A percentile compares a stretch with the other conserved stretches of the same genome.
Evolutionary conservation across 805 yeast genomes (phyloP).

Genomic region (Tetrapisispora namnaoensis): DNA sequence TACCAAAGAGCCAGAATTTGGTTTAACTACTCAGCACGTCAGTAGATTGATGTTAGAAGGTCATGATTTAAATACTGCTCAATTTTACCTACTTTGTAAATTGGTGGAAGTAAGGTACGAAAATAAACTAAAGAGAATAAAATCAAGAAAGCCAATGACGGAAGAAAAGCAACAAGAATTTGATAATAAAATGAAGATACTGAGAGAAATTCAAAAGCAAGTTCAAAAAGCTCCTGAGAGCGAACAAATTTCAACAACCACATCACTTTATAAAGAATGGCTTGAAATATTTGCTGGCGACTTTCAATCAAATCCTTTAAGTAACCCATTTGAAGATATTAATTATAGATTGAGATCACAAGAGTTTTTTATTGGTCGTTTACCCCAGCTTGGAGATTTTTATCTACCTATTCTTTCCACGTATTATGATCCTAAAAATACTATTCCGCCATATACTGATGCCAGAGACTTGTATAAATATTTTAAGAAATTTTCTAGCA

Average conservation of each 20-base stretch:
- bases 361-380: slow-evolving; percentile 27
- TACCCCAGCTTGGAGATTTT: slow-evolving; percentile 26
- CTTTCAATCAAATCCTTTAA: slow-evolving; percentile 21
- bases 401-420: slow-evolving; percentile 21
- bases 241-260: slow-evolving; percentile 7
- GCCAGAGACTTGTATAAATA: slow-evolving; percentile 8
- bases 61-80: slow-evolving; percentile 12
- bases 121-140: slow-evolving; percentile 17
- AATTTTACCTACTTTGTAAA: slow-evolving; percentile 19
- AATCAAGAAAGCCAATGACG: slow-evolving; percentile 15
- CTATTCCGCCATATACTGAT: slow-evolving; percentile 4
- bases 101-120: slow-evolving; percentile 18
- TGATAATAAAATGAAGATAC: slow-evolving; percentile 11
- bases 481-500: slow-evolving; percentile 9
- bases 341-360: slow-evolving; percentile 20
- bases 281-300: slow-evolving; percentile 17
- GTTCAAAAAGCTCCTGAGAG: slow-evolving; percentile 9
- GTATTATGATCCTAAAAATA: not conserved
- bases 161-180: slow-evolving; percentile 19
- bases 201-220: slow-evolving; percentile 15
- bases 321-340: slow-evolving; percentile 22
- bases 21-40: slow-evolving; percentile 20
- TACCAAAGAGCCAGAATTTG: slow-evolving; percentile 22
- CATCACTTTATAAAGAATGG: slow-evolving; percentile 22
- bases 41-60: slow-evolving; percentile 22